Evolutionary conservation across 148 eudicot species (phyloP).

Genomic region (Rhododendron ferrugineum): DNA sequence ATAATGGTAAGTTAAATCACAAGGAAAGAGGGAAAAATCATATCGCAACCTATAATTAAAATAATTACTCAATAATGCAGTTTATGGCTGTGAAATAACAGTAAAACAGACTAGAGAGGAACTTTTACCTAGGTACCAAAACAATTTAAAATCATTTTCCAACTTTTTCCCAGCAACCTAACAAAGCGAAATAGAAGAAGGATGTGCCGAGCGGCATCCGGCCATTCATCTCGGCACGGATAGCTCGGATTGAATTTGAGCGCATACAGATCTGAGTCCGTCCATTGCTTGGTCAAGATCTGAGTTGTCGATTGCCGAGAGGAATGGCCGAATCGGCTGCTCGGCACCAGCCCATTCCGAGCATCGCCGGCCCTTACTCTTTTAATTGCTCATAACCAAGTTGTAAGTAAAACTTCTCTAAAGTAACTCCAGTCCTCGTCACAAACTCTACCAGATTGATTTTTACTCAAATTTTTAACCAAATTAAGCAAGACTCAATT

Average conservation of each 20-base stretch:
- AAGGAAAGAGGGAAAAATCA: background rate
- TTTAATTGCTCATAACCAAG: too few species aligned
- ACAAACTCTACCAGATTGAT: background rate
- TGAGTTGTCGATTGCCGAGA: too few species aligned
- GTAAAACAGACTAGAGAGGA: background rate
- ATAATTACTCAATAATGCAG: background rate
- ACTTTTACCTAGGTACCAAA: background rate
- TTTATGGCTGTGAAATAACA: background rate
- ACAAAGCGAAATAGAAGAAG: background rate
- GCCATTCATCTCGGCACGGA: too few species aligned
- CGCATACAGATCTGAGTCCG: too few species aligned
- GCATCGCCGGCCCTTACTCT: too few species aligned
- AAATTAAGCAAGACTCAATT: background rate
- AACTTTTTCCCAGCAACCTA: background rate
- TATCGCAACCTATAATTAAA: background rate
- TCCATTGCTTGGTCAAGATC: too few species aligned
- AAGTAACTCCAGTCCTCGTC: background rate
- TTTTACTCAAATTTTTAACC: background rate
- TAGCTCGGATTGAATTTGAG: too few species aligned
- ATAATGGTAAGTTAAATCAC: background rate
- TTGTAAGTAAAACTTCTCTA: background rate
- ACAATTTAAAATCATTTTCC: background rate
- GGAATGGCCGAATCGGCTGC: too few species aligned
- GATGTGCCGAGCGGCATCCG: too few species aligned
- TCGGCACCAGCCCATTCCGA: too few species aligned